Base-by-base conservation (phyloP, 2,329 filamentous ascomycete species). In the Cytospora leucostoma region DNA sequence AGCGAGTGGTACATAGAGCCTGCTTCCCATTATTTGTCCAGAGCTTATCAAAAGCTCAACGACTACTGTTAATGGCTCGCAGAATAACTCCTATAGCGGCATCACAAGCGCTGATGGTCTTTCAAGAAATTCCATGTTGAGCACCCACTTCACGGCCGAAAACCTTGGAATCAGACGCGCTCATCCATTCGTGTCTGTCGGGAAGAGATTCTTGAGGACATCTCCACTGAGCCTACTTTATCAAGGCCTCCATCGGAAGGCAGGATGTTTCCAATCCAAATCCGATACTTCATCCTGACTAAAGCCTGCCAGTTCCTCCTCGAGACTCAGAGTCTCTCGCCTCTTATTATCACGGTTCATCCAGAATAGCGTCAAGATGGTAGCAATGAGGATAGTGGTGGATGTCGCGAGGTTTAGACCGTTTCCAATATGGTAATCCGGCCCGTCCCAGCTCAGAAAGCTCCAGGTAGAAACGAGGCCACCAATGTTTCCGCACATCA, bases 401-500 rank as follows among this genome's bases (percentile, higher is more conserved):
- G 79, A 77, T 0, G 85, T 86, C 0, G 83, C 88, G 47, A 91
- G 70, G 68, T 91, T 90, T 40, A 92, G 72, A 0, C 88, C 88
- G 70, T 91, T 91, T 1, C 89, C 89, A 62, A 91, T 90, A 65
- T 79, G 85, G 69, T 86, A 92, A 63, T 91, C 74, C 0, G 89
- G 89, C 0, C 69, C 83, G 70, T 91, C 88, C 68, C 76, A 84
- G 0, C 83, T 81, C 17, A 90, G 69, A 74, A 88, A 90, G 1
- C 79, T 81, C 87, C 87, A 90, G 0, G 85, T 88, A 1, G 84
- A 82, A 63, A 89, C 81, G 38, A 91, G 72, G 0, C 88, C 89
- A 2, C 89, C 89, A n/a, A 91, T 71, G 61, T 91, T 91, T 34
- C 88, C 89, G 32, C 90, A 77, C 88, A 91, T 91, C 70, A 91